Base-by-base conservation (phyloP, 331 rosid species). In the Malus hybrid region DNA sequence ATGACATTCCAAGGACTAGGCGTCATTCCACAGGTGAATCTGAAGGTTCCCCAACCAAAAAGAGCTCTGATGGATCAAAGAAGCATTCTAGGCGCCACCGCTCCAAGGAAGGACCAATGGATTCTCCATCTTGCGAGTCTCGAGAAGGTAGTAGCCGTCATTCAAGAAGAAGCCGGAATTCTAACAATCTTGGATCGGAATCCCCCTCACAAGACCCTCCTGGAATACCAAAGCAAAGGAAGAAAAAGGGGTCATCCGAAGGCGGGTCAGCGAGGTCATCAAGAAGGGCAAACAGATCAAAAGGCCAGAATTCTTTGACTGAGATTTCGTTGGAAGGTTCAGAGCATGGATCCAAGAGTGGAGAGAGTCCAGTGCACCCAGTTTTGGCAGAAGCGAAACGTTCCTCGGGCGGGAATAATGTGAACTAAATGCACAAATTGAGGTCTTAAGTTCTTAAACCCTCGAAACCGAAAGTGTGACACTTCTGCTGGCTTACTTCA, bases 171-270 rank as follows among this genome's bases (percentile, higher is more conserved):
- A 77, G 20, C 0, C 85, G 81, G 1, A 70, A 81, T 26, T 86
- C 87, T 1, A 85, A 77, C 10, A 29, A 20, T 36, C 75, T 46
- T 0, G 92, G 77, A 20, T 3, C 69, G 0, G 93, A 83, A 30
- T 77, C 87, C 0, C 11, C 68, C 9, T 20, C 62, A 28, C 76
- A 70, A 39, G 85, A 86, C 14, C 66, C 61, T 0, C 82, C 89
- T 5, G 57, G 71, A 30, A 13, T 82, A 28, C 69, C 85, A 1
- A 92, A 88, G 71, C 68, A 48, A 10, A 80, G 84, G 46, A 87
- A 87, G 30, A 89, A 90, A 70, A 94, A 87, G 82, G 88, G 90
- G 28, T 66, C 82, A 10, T 64, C 90, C 11, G 84, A 75, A 0
- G 87, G 90, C 19, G 94, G 85, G 10, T 86, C 86, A 10, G 30